Conservation (phyloP, 1,284 basidiomycete species). For the Microbotryum saponariae region DNA sequence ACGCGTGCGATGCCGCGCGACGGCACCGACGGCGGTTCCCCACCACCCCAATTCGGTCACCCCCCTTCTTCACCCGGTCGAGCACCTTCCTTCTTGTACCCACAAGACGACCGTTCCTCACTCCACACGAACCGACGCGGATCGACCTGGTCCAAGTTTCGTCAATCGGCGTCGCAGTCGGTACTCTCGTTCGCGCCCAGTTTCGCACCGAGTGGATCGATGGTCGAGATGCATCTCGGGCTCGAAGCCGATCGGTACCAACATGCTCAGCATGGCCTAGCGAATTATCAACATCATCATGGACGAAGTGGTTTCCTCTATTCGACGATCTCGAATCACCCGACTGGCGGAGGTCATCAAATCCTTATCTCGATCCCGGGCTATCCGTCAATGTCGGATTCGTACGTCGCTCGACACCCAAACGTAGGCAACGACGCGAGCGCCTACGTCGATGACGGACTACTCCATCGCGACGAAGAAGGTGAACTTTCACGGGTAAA, state of each 20-base stretch:
- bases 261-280: too few species aligned
- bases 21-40: constrained; percentile 28
- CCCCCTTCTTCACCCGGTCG: constrained; percentile 2
- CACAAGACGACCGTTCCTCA: constrained; percentile 7
- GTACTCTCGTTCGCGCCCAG: constrained; percentile 39
- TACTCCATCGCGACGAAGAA: too few species aligned
- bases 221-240: constrained; percentile 45
- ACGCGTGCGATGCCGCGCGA: not conserved
- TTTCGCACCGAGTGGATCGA: constrained; percentile 41
- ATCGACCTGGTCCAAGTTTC: constrained; percentile 30
- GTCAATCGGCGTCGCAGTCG: constrained; percentile 30
- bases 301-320: too few species aligned
- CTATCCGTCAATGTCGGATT: constrained; percentile 23
- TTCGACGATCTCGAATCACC: constrained; percentile 8
- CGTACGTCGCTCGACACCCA: constrained; percentile 23
- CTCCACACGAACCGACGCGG: constrained; percentile 18
- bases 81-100: constrained; percentile 1
- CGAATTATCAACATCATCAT: too few species aligned
- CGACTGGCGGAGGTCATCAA: constrained; percentile 1
- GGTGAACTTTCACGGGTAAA: not conserved
- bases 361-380: constrained; percentile 12
- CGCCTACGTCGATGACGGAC: too few species aligned
- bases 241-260: constrained; percentile 13
- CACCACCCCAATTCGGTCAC: constrained; percentile 8
- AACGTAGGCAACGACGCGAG: not conserved